Evolutionary conservation across 2,329 filamentous ascomycete genomes (phyloP).

Genomic region (Phaeosphaeria sp.): DNA sequence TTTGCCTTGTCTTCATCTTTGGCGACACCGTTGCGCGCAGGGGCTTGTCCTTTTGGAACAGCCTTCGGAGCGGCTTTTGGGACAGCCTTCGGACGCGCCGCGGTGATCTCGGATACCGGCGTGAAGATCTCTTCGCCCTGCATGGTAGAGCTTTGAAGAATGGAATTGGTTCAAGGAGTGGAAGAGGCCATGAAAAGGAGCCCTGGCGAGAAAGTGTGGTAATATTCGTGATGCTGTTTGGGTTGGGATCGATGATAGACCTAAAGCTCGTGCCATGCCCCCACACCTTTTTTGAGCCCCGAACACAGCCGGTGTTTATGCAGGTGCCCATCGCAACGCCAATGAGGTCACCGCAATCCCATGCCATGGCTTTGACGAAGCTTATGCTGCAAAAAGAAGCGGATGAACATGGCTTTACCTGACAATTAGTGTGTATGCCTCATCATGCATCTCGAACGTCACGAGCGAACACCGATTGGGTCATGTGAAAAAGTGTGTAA

Average conservation of each 20-base stretch:
- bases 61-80: neutral
- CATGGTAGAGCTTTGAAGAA: constrained; percentile 33
- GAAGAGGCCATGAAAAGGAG: constrained; percentile 25
- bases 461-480: neutral
- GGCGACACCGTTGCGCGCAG: constrained; percentile 30
- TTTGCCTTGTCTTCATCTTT: constrained; percentile 37
- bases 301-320: constrained; percentile 1
- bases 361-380: neutral
- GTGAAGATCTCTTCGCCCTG: constrained; percentile 46
- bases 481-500: constrained; percentile 25
- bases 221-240: constrained; percentile 15
- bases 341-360: neutral
- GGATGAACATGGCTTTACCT: neutral
- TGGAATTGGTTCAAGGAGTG: constrained; percentile 10
- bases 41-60: neutral
- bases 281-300: neutral
- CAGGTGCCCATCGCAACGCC: neutral
- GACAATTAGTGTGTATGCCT: too few species aligned
- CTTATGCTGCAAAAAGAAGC: neutral
- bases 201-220: constrained; percentile 2
- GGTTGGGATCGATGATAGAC: constrained; percentile 8
- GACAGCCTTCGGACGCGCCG: constrained; percentile 1
- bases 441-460: neutral
- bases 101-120: constrained; percentile 45
- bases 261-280: neutral